Base-by-base conservation (phyloP, 2,329 filamentous ascomycete genomes). In the Trichothecium roseum region DNA sequence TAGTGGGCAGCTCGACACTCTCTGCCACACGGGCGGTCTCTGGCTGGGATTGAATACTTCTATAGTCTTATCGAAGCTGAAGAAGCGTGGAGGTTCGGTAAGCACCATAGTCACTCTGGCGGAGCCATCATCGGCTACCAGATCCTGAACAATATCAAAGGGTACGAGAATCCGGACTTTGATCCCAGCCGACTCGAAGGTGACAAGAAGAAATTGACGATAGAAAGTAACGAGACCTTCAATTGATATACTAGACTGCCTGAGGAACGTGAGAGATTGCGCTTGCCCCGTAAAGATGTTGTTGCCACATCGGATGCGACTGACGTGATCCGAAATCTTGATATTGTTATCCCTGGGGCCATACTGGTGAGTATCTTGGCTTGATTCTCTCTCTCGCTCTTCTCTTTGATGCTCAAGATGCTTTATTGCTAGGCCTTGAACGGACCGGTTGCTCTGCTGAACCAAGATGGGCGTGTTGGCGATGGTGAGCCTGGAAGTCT, bases 51-150 rank as follows among this genome's bases (percentile, higher is more conserved):
- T 22, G 16, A 7, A 5, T 18, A 24, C 13, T 14, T 28, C 24
- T 17, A 20, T 32, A n/a, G 32, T 13, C 37, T 36, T 27, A 18
- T 32, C 37, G 16, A 13, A 40, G 14, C 48, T 44, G 35, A 71
- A 74, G 35, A 74, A 66, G 2, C 59, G 59, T 0, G 73, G 73
- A 2, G 71, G 60, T 20, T 68, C 63, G 15, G 48, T 57, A 8
- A 80, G 62, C 0, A 72, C 68, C 3, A 79, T 44, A 0, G 65
- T 68, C 45, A 53, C 48, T 24, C 20, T 24, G 6, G 20, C 6
- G 10, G 20, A 24, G 20, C 10, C 20, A 10, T 6, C 10, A 10
- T 24, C 20, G 6, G 20, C 20, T 3, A 72, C 52, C 8, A 68
- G 46, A 34, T 71, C 63, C 18, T 66, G 42, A 22, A 74, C 63